phyloP scores from a whole-genome alignment of 768 basidiomycete genomes.

The Rhizopogon vinicolor region DNA sequence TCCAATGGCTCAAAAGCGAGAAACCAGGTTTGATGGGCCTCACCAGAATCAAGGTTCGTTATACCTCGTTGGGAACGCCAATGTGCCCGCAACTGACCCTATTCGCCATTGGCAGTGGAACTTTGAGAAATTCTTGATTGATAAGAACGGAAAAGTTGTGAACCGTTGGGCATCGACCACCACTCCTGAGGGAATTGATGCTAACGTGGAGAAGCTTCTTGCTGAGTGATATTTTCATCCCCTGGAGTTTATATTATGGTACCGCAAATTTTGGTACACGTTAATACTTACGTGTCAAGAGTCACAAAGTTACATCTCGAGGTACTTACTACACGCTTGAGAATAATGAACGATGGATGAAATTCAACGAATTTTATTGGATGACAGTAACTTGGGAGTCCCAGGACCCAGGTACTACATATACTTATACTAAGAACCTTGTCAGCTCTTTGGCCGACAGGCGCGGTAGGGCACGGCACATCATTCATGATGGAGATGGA shows the following conservation, averaged over 20 bases:
- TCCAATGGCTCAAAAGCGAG: constrained; percentile 78
- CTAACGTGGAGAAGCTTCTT: constrained; percentile 59
- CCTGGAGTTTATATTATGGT: neutral
- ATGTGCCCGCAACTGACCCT: neutral
- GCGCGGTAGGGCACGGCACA: too few species aligned
- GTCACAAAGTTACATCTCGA: too few species aligned
- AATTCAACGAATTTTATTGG: too few species aligned
- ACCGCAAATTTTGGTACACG: neutral
- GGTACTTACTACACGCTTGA: too few species aligned
- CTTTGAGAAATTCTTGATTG: constrained; percentile 85
- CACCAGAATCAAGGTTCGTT: constrained; percentile 65
- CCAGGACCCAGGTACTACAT: too few species aligned
- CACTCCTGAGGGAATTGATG: constrained; percentile 58
- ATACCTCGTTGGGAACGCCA: neutral
- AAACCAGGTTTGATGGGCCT: constrained; percentile 72
- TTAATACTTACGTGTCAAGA: too few species aligned
- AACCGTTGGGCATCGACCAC: constrained; percentile 77
- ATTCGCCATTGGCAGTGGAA: constrained; percentile 57
- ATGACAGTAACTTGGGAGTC: too few species aligned
- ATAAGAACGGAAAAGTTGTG: constrained; percentile 73
- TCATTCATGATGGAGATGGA: too few species aligned
- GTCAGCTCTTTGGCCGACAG: too few species aligned
- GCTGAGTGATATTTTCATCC: constrained; percentile 10
- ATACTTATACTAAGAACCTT: too few species aligned
- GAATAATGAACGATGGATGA: neutral